These are phyloP conservation scores for Podospora comata DNA, from an alignment of 495 filamentous ascomycete genomes.

Conservation along the genomic window DNA sequence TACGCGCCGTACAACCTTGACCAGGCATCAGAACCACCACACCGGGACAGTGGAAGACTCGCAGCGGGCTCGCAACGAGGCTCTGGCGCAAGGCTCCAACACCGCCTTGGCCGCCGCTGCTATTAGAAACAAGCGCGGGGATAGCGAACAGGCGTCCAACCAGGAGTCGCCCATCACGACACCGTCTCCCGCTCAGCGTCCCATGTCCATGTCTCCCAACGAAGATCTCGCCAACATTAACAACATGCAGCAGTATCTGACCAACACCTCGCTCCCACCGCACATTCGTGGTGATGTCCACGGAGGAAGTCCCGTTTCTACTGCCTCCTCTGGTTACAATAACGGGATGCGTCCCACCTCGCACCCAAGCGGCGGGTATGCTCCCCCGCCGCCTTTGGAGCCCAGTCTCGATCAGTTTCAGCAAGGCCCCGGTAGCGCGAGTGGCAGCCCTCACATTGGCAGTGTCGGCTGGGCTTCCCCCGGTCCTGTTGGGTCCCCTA, in stretches of 20 bases:
- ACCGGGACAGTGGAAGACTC: conserved; percentile 94
- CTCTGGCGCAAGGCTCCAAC: conserved; percentile 53
- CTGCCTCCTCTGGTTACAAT: conserved; percentile 62
- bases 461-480: conserved; percentile 73
- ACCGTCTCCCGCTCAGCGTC: conserved; percentile 76
- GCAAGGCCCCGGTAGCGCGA: conserved; percentile 60
- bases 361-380: conserved; percentile 69
- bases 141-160: conserved; percentile 74
- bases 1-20: conserved; percentile 90
- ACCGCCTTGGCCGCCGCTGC: conserved; percentile 55
- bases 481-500: conserved; percentile 62
- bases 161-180: conserved; percentile 80
- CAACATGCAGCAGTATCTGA: conserved; percentile 66
- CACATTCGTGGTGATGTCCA: conserved; percentile 72
- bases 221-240: conserved; percentile 71
- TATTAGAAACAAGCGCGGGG: conserved; percentile 55
- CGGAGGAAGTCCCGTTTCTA: conserved; percentile 64
- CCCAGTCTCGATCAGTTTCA: conserved; percentile 73
- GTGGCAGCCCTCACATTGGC: conserved; percentile 69
- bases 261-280: conserved; percentile 68
- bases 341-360: conserved; percentile 60
- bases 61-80: conserved; percentile 72
- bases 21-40: conserved; percentile 93
- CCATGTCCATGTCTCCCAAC: conserved; percentile 74
- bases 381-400: conserved; percentile 81